Evolutionary conservation across 345 rosid species (phyloP).

Genomic region (Gossypium herbaceum): DNA sequence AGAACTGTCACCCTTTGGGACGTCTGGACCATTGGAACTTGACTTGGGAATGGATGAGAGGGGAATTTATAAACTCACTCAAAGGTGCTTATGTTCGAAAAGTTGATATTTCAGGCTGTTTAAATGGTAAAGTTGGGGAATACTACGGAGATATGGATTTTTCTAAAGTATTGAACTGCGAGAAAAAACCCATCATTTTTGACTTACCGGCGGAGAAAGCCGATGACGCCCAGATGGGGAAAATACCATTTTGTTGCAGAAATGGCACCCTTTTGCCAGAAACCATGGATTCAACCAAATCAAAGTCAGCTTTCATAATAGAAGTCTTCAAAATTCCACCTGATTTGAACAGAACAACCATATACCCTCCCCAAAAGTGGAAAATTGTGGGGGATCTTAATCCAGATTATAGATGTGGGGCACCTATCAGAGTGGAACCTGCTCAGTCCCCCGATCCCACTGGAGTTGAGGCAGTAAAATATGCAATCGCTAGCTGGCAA

Average conservation of each 20-base stretch:
- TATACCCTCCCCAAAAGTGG: slow-evolving; percentile 50
- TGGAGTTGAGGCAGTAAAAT: slow-evolving; percentile 33
- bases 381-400: slow-evolving; percentile 35
- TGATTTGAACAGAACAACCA: slow-evolving; percentile 34
- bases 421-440: slow-evolving; percentile 42
- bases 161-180: slow-evolving; percentile 38
- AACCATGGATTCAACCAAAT: slow-evolving; percentile 31
- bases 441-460: slow-evolving; percentile 30
- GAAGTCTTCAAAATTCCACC: slow-evolving; percentile 57
- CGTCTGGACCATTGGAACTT: slow-evolving; percentile 59
- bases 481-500: slow-evolving; percentile 54
- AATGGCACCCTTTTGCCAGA: slow-evolving; percentile 46
- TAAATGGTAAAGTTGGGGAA: slow-evolving; percentile 41
- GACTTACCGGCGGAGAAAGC: slow-evolving; percentile 41
- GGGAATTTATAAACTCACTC: slow-evolving; percentile 46
- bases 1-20: slow-evolving; percentile 41
- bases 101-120: slow-evolving; percentile 36
- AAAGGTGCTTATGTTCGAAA: slow-evolving; percentile 41
- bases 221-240: slow-evolving; percentile 39
- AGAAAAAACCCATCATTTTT: slow-evolving; percentile 35
- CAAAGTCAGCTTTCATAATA: slow-evolving; percentile 38
- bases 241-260: slow-evolving; percentile 43
- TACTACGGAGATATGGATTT: slow-evolving; percentile 33
- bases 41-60: slow-evolving; percentile 61
- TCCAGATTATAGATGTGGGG: slow-evolving; percentile 39